A percentile compares a stretch with the other conserved stretches of the same genome.
phyloP scores from a whole-genome alignment of 2,329 filamentous ascomycete genomes.

The Fonsecaea erecta region DNA sequence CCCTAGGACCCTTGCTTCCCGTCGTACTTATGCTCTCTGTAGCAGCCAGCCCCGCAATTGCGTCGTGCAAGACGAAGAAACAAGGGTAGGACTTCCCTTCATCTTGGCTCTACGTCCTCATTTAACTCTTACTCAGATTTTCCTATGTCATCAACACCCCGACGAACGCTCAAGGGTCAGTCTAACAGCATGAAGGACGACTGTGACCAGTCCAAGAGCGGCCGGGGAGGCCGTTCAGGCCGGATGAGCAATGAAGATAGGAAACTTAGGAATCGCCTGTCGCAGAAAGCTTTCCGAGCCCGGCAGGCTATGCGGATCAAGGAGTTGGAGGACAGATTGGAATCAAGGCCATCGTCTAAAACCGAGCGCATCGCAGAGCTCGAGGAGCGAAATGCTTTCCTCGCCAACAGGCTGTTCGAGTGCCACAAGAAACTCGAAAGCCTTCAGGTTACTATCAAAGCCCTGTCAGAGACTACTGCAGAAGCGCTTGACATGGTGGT shows the following conservation, averaged over 20 bases:
- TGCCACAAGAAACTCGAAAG: constrained; percentile 26
- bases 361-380: constrained; percentile 17
- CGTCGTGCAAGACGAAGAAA: not conserved
- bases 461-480: constrained; percentile 16
- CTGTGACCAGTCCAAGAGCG: not conserved
- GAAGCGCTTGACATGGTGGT: constrained; percentile 21
- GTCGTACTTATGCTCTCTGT: not conserved
- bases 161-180: not conserved
- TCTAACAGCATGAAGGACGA: not conserved
- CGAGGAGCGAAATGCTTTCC: constrained; percentile 17
- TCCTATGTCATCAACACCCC: not conserved
- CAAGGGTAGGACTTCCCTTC: not conserved
- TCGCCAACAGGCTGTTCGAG: constrained; percentile 15
- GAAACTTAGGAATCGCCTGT: constrained; percentile 27
- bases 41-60: not conserved
- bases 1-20: not conserved
- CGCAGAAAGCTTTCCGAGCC: constrained; percentile 26
- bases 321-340: constrained; percentile 24
- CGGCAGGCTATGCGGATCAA: constrained; percentile 25
- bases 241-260: constrained; percentile 16
- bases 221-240: not conserved
- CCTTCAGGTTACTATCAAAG: constrained; percentile 22
- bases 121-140: constrained; percentile 1
- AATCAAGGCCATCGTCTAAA: constrained; percentile 8
- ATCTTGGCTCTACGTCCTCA: not conserved